Base-by-base conservation (phyloP, 1,284 basidiomycete species). In the Ceratobasidium sp. region DNA sequence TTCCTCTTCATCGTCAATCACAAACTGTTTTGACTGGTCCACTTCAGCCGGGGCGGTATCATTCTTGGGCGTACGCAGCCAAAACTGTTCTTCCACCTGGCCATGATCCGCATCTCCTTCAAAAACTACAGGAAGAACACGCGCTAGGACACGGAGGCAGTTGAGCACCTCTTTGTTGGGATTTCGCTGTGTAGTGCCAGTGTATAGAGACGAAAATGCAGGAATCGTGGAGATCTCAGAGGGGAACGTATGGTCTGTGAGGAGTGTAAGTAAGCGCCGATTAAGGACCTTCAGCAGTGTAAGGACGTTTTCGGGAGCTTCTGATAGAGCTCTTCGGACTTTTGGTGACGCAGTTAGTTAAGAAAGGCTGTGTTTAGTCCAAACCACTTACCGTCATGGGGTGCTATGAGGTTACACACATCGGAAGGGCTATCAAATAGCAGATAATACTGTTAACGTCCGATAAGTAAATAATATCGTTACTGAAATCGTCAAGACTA, bases 381-480 rank as follows among this genome's bases (percentile, higher is more conserved):
- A 54, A 23, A 66, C 16, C 30, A 83, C 91, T 76, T 83, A 95
- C 94, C 87, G 78, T 96, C 94, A 78, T 93, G 89, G 0, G 91
- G 88, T 6, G 92, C 89, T 76, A 98, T 91, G 73, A 97, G 86
- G 30, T 93, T 91, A 82, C 93, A 94, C 21, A 95, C 93, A 79
- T 97, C 95, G 0, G 93, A 91, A 0, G 93, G 86, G 7, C 92
- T 91, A 82, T 94, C 93, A 80, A 96, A 96, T 11, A 97, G 83
- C 44, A 87, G 82, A 76, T 92, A 89, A 81, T 92, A 98, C 90
- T 96, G 79, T 8, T 38, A 55, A 21, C 38, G 38, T 47, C 13
- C 41, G 21, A 50, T 59, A 9, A 59, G 52, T 18, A 16, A 8
- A 38, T 0, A 30, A 4, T 2, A 28, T 8, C 26, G 4, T 26